Evolutionary conservation across 805 yeast genomes (phyloP), one percentile per base, ranked within the genome.

Genomic region (Millerozyma acaciae): DNA sequence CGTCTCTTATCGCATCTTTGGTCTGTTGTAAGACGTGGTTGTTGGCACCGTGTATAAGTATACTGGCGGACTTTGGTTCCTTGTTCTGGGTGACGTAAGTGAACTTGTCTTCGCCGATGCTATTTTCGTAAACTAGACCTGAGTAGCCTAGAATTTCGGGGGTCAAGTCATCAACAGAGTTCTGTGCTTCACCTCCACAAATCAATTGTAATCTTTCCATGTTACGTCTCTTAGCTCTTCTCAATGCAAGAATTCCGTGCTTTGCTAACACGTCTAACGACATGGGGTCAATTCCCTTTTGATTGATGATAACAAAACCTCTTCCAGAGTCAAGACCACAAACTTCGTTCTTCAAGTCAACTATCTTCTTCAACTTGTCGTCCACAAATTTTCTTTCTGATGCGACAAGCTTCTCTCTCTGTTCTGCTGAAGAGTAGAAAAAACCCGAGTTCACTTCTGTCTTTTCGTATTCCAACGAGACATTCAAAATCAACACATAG

Each of bases 261-360:
- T 86, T 87, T 27, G 97, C 97, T 44, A 93, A 72, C 4, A 90
- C 81, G 56, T 93, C 98, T 43, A 93, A 68, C 6, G 97, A 88
- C 93, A 93, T 84, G 44, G 98, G 98, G 57, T 93, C 98, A 45
- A 93, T 93, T 51, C 98, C 98, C 71, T 93, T 93, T 65, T 93
- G 98, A 65, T 93, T 93, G 59, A 93, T 84, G 37, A 93, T 84
- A 37, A 93, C 97, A 62, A 93, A 93, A 2, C 90, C 86, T 50
- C 80, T 71, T 44, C 77, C 68, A 6, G 78, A 67, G 50, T 79
- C 82, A 43, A 78, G 66, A 14, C 82, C 87, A 60, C 96, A 88
- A 32, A 93, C 96, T 56, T 81, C 80, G 55, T 93, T 87, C 64
- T 93, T 93, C 60, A 93, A 76, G 44, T 87, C 97, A 34, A 93